Evolutionary conservation across 306 rosid genomes (phyloP).

Genomic region (Malus asiatica): DNA sequence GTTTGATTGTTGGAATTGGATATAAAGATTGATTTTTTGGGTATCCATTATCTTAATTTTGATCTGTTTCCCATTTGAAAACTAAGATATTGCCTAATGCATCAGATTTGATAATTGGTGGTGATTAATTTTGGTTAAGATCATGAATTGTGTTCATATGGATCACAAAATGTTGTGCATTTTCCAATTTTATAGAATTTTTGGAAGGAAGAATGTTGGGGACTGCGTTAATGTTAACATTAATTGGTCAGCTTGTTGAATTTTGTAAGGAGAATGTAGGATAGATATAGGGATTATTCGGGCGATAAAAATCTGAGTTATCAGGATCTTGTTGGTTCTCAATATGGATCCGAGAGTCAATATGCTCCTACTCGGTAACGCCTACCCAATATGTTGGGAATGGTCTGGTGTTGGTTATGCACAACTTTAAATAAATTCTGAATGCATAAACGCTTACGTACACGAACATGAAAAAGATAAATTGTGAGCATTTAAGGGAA

Average conservation of each 20-base stretch:
- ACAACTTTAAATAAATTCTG: neutral
- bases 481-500: neutral
- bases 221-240: neutral
- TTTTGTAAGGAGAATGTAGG: neutral
- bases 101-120: conserved; percentile 7
- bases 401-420: neutral
- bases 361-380: neutral
- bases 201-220: neutral
- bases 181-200: neutral
- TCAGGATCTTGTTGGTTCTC: neutral
- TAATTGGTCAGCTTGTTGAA: neutral
- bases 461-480: neutral
- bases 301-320: neutral
- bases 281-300: neutral
- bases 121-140: neutral
- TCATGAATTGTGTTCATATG: neutral
- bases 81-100: neutral
- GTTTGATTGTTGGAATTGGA: neutral
- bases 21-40: neutral
- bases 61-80: neutral
- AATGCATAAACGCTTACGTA: neutral
- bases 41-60: conserved; percentile 8
- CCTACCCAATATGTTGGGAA: neutral
- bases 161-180: conserved; percentile 9
- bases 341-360: neutral